Evolutionary conservation across 2,329 filamentous ascomycete species (phyloP), one percentile per base, ranked within the genome.

Genomic region (Xylaria sp.): DNA sequence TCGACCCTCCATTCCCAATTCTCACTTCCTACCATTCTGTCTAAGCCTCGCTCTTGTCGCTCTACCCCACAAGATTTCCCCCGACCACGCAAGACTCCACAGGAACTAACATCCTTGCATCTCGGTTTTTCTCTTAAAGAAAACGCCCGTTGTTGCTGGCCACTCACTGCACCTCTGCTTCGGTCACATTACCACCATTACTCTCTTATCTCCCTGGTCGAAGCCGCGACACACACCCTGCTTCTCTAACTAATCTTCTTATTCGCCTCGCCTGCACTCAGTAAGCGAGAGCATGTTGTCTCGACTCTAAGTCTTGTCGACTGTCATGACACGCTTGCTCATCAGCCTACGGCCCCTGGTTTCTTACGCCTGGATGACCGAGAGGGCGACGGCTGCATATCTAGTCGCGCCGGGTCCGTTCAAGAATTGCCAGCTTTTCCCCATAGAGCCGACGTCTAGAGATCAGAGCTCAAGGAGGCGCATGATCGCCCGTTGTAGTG

Each of bases 321-420:
- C 68, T 78, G 76, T 77, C 76, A 76, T 76, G 75, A 74, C 73
- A 75, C 66, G 71, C 71, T 69, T 65, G 63, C 60, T 60, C 65
- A 66, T 66, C 50, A 66, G 66, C 62, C 69, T 75, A 73, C 73
- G 69, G 74, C 72, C 73, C 69, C 65, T 76, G 72, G 71, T 75
- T 72, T 73, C 71, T 75, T 69, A 72, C 71, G 71, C 72, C 72
- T 73, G 76, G 73, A 69, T 72, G 72, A 75, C 69, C 74, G 73
- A 77, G 74, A 68, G 70, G 63, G 66, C 67, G 35, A 63, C 60
- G 32, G 58, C 66, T 57, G 73, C 71, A 68, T 70, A 72, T 72
- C 70, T 71, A 74, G 73, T 75, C 71, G 72, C 74, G 67, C 73
- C 66, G 70, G 73, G 74, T 71, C 64, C 9, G 9, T 23, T 55